phyloP scores from a whole-genome alignment of 2,329 filamentous ascomycete genomes.

The Nannizziopsis arthrosporioides region DNA sequence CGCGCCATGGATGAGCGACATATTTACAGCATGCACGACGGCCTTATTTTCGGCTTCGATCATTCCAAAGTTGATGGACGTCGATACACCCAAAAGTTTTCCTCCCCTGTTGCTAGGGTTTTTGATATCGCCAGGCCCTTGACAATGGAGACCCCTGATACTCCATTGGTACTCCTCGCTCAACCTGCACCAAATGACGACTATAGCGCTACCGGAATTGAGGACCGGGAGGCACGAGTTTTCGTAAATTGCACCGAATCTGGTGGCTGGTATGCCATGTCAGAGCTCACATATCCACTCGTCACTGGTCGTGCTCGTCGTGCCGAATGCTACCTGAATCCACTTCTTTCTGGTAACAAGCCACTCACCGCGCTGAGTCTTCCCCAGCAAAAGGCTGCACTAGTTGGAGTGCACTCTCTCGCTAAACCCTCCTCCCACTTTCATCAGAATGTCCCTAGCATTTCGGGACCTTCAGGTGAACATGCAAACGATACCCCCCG shows the following conservation, averaged over 20 bases:
- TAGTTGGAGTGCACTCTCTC: conserved; percentile 62
- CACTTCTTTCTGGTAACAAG: conserved; percentile 33
- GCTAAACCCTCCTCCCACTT: conserved; percentile 35
- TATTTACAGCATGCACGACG: conserved; percentile 76
- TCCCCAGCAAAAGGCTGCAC: conserved; percentile 45
- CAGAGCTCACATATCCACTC: conserved; percentile 71
- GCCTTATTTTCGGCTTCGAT: conserved; percentile 69
- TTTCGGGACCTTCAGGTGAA: conserved; percentile 31
- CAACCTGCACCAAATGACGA: conserved; percentile 55
- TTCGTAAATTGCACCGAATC: conserved; percentile 76
- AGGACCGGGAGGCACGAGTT: conserved; percentile 52
- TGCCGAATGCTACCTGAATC: conserved; percentile 46
- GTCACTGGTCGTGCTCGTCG: conserved; percentile 58
- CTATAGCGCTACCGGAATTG: conserved; percentile 27
- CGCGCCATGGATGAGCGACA: conserved; percentile 76
- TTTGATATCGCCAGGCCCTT: conserved; percentile 75
- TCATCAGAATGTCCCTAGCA: conserved; percentile 33
- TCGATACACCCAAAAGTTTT: conserved; percentile 57
- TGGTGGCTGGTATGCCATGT: conserved; percentile 93
- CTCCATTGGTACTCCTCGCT: conserved; percentile 70
- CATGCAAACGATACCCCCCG: conserved; percentile 30
- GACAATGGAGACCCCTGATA: conserved; percentile 53
- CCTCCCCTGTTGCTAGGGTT: conserved; percentile 70
- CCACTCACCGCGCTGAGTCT: conserved; percentile 29
- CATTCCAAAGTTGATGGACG: conserved; percentile 46